Base-by-base conservation (phyloP, 106 monocot species). In the Apostasia shenzhenica region DNA sequence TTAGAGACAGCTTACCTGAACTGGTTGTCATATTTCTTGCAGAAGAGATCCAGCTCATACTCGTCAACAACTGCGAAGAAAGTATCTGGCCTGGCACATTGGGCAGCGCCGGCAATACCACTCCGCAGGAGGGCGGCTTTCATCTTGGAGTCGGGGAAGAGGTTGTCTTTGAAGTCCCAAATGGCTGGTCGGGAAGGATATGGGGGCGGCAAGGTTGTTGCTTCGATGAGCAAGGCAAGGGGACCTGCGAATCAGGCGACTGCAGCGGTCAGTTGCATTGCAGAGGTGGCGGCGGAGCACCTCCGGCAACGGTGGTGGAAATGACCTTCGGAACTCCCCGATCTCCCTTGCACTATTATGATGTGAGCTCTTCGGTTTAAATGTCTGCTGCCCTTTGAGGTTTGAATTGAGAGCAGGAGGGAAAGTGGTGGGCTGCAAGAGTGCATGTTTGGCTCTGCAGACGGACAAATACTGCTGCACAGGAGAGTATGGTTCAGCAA, bases 51-150 rank as follows among this genome's bases (percentile, higher is more conserved):
- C 75, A 75, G 13, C 75, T 89, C 13, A 85, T 85, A 57, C 51
- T 89, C 1, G 80, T 85, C 5, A 85, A 85, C 82, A 82, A 85
- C 82, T 83, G 89, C 82, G 80, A 82, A 41, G 71, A 80, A 77
- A 89, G 72, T 57, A 64, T 89, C 2, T 89, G 85, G 85, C 85
- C 85, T 0, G 89, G 72, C 4, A 50, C 72, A 10, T 80, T 77
- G 55, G 77, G 80, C 65, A 67, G 77, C 46, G 75, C 80, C 11
- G 89, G 82, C 78, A 80, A 89, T 2, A 37, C 54, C 11, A 41
- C 71, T 48, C 82, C 82, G 0, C 64, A 62, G 14, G 49, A 75
- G 44, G 89, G 89, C 57, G 89, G 89, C 3, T 80, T 89, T 70
- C 85, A 72, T 59, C 80, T 89, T 38, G 67, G 60, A 26, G 11